Conservation (phyloP, 768 basidiomycete species). For the Rhodotorula diobovata region DNA sequence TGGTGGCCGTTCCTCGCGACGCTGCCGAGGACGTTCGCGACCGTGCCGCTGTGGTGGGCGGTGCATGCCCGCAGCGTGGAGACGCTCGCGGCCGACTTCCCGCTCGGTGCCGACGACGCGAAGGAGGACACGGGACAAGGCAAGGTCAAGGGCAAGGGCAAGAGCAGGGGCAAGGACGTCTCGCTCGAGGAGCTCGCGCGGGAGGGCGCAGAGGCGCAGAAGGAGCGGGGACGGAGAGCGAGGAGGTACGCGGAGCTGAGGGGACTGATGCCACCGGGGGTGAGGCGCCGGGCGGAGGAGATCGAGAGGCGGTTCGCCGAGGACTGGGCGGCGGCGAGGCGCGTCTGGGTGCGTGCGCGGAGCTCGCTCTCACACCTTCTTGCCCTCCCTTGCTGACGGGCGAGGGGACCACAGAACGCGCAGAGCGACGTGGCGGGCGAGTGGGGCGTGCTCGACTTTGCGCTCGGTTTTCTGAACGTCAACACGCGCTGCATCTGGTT, state of each 20-base stretch:
- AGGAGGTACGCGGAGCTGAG: conserved; percentile 48
- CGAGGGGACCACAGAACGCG: conserved; percentile 2
- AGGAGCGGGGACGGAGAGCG: conserved; percentile 2
- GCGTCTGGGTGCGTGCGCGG: conserved; percentile 40
- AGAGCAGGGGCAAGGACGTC: neutral
- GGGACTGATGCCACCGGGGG: conserved; percentile 54
- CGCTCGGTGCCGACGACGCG: neutral
- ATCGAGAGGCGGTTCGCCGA: conserved; percentile 55
- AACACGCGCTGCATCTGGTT: conserved; percentile 87
- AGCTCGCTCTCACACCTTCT: neutral
- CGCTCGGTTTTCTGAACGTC: conserved; percentile 93
- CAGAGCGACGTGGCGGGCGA: conserved; percentile 23
- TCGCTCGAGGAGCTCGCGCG: conserved; percentile 41
- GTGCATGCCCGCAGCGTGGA: conserved; percentile 19
- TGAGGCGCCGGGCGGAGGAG: conserved; percentile 50
- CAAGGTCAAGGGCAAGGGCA: neutral
- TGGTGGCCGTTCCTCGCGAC: conserved; percentile 69
- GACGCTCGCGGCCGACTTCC: conserved; percentile 5
- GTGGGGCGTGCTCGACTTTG: conserved; percentile 52
- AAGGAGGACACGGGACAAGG: too few relatives aligned
- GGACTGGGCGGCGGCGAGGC: conserved; percentile 55
- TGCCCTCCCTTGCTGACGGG: neutral
- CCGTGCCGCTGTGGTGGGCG: conserved; percentile 77
- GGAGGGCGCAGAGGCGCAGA: conserved; percentile 23
- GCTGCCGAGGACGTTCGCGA: conserved; percentile 66